Evolutionary conservation across 2,329 filamentous ascomycete species (phyloP).

Genomic region (Cladophialophora carrionii): DNA sequence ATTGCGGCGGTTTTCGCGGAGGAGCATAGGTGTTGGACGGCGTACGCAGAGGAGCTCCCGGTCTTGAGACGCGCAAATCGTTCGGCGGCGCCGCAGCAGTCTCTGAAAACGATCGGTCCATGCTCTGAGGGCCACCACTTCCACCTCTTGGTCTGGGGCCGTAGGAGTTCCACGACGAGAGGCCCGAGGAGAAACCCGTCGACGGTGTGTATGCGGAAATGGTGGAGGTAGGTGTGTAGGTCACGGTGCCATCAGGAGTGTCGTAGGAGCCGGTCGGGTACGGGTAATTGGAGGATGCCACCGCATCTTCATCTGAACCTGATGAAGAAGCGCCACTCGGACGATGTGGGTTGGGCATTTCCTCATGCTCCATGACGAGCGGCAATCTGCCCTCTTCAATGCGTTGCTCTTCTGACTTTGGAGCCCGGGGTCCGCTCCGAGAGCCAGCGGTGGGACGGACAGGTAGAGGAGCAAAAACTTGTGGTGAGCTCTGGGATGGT

Average conservation of each 20-base stretch:
- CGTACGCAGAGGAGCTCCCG: constrained; percentile 69
- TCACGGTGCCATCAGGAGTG: constrained; percentile 40
- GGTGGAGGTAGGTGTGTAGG: constrained; percentile 42
- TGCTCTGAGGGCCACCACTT: constrained; percentile 49
- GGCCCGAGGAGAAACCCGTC: constrained; percentile 38
- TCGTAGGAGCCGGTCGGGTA: constrained; percentile 44
- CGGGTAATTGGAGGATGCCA: constrained; percentile 43
- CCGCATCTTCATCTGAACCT: constrained; percentile 46
- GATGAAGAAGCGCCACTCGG: constrained; percentile 46
- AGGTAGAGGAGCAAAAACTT: constrained; percentile 30
- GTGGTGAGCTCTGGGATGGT: constrained; percentile 20
- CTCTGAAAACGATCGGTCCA: constrained; percentile 34
- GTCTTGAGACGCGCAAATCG: constrained; percentile 63
- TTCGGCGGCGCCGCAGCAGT: constrained; percentile 22
- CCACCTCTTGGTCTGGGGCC: constrained; percentile 50
- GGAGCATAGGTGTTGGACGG: constrained; percentile 79
- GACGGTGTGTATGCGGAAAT: constrained; percentile 40
- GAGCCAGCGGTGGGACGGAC: constrained; percentile 20
- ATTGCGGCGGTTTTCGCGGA: constrained; percentile 59
- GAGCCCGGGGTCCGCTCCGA: constrained; percentile 24
- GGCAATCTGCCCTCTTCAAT: constrained; percentile 33
- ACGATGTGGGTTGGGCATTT: constrained; percentile 47
- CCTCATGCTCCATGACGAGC: constrained; percentile 49
- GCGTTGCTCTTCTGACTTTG: constrained; percentile 31
- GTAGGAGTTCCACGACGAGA: constrained; percentile 45